Evolutionary conservation across 441 rosid genomes (phyloP).

Genomic region (Erodium texanum): DNA sequence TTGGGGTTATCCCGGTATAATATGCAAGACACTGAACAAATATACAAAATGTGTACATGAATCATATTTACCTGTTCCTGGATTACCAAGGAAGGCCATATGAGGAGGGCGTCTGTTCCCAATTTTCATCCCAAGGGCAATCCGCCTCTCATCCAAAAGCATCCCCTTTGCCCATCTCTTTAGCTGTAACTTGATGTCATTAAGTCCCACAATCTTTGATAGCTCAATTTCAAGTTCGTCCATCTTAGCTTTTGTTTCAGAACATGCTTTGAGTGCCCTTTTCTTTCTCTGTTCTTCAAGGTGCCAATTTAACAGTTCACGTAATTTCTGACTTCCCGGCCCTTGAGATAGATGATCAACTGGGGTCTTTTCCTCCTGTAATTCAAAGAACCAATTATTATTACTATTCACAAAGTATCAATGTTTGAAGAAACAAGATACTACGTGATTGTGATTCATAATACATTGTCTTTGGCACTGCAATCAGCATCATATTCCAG

Average conservation of each 20-base stretch:
- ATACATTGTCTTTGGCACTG: constrained; percentile 75
- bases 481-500: constrained; percentile 83
- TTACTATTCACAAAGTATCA: neutral
- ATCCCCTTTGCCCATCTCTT: constrained; percentile 95
- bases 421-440: constrained; percentile 7
- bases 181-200: constrained; percentile 73
- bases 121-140: constrained; percentile 75
- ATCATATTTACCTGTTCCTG: constrained; percentile 66
- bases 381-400: constrained; percentile 17
- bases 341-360: constrained; percentile 72
- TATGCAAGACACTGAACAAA: too few species aligned
- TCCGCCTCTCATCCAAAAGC: constrained; percentile 94
- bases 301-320: constrained; percentile 44
- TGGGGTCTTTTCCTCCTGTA: constrained; percentile 89
- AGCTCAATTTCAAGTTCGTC: constrained; percentile 74
- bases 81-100: constrained; percentile 96
- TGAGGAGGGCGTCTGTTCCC: constrained; percentile 84
- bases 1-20: too few species aligned
- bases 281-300: constrained; percentile 73
- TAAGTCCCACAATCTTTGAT: constrained; percentile 58
- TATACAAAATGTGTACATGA: too few species aligned
- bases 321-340: constrained; percentile 60
- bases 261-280: constrained; percentile 66
- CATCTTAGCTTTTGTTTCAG: constrained; percentile 77
- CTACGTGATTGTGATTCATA: constrained; percentile 5